Conservation (phyloP, 2,329 filamentous ascomycete genomes). For the Neonectria ditissima region DNA sequence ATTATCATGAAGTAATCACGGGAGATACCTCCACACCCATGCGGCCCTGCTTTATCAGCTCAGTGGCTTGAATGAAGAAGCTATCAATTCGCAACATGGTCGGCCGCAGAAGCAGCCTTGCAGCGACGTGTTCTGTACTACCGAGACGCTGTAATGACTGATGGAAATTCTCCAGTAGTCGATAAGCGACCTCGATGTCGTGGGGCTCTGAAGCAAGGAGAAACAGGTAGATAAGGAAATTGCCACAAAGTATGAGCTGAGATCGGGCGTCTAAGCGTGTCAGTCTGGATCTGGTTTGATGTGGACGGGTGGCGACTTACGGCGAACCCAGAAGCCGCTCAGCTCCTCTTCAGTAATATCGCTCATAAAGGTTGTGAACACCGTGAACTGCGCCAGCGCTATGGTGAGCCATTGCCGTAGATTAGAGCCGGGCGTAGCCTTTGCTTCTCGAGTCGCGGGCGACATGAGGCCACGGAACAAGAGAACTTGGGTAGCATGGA, state of each 20-base stretch:
- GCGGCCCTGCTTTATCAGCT: conserved; percentile 40
- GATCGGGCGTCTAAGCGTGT: conserved; percentile 50
- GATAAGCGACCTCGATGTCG: conserved; percentile 51
- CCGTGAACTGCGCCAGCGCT: conserved; percentile 52
- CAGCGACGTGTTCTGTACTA: conserved; percentile 46
- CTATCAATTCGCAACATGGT: conserved; percentile 54
- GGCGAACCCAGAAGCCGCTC: conserved; percentile 58
- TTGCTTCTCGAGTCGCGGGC: conserved; percentile 57
- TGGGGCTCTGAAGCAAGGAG: conserved; percentile 53
- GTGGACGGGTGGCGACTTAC: conserved; percentile 47
- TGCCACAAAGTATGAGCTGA: conserved; percentile 60
- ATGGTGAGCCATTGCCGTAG: conserved; percentile 51
- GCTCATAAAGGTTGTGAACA: conserved; percentile 54
- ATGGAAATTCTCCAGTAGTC: conserved; percentile 53
- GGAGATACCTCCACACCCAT: conserved; percentile 20
- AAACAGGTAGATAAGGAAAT: conserved; percentile 62
- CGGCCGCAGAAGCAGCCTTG: conserved; percentile 50
- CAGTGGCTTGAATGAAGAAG: conserved; percentile 53
- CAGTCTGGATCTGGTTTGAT: conserved; percentile 18
- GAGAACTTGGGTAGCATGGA: conserved; percentile 56
- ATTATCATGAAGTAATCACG: neutral
- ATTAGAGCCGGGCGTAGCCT: conserved; percentile 50
- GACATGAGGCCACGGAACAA: conserved; percentile 59
- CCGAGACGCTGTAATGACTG: conserved; percentile 51
- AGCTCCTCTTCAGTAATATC: conserved; percentile 51